phyloP scores from a whole-genome alignment of 176 grass and related monocot species.

The Oryza meridionalis region DNA sequence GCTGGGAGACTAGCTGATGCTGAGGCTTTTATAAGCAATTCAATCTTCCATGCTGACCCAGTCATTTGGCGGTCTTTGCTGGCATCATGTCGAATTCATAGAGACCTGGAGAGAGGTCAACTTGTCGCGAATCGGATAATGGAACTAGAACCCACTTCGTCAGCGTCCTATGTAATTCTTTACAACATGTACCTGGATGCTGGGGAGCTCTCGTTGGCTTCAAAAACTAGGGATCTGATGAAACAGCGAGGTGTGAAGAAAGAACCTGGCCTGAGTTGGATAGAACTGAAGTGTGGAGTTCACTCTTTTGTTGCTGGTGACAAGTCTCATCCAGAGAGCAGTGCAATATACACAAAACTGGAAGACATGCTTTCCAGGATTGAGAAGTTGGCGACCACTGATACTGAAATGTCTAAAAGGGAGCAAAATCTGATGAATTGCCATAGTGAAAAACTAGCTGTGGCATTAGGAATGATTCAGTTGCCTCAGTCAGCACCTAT shows the following conservation, averaged over 20 bases:
- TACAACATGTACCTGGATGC: slow-evolving; percentile 74
- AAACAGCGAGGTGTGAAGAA: slow-evolving; percentile 78
- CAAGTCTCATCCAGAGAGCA: slow-evolving; percentile 60
- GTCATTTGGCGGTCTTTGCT: slow-evolving; percentile 64
- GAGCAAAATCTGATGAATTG: slow-evolving; percentile 46
- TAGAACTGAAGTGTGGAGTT: slow-evolving; percentile 54
- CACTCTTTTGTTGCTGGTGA: slow-evolving; percentile 74
- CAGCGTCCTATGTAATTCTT: slow-evolving; percentile 64
- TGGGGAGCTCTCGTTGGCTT: slow-evolving; percentile 49
- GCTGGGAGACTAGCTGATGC: slow-evolving; percentile 71
- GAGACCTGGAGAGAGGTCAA: slow-evolving; percentile 58
- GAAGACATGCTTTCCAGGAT: slow-evolving; percentile 62
- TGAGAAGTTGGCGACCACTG: slow-evolving; percentile 24
- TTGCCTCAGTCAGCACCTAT: slow-evolving; percentile 55
- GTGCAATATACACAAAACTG: slow-evolving; percentile 54
- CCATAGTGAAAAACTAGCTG: slow-evolving; percentile 69
- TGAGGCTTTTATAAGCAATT: slow-evolving; percentile 59
- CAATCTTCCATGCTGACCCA: slow-evolving; percentile 51
- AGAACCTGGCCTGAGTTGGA: slow-evolving; percentile 78
- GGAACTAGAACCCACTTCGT: slow-evolving; percentile 57
- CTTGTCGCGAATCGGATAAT: slow-evolving; percentile 54
- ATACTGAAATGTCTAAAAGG: neutral
- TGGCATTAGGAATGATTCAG: slow-evolving; percentile 67
- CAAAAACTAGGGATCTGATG: slow-evolving; percentile 67
- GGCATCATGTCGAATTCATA: slow-evolving; percentile 67